Evolutionary conservation across 1,139 yeast species (phyloP).

Genomic region (Debaryomyces psychrophilus): DNA sequence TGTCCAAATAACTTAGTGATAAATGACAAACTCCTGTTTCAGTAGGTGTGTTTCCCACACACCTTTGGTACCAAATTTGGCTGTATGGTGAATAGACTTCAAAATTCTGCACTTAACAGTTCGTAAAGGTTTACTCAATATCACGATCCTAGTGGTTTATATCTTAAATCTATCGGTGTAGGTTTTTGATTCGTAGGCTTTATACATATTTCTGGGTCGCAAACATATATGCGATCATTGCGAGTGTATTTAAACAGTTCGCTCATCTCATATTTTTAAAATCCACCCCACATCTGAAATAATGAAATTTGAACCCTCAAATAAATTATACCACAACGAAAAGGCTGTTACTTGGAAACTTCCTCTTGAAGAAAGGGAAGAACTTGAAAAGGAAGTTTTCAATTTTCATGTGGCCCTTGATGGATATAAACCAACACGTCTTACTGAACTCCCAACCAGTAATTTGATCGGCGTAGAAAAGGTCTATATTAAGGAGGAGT

Average conservation of each 20-base stretch:
- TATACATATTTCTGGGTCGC: too few relatives aligned
- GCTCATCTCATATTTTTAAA: too few relatives aligned
- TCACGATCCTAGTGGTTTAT: too few relatives aligned
- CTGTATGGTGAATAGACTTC: conserved; percentile 63
- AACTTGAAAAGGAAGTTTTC: background rate
- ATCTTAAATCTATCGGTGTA: background rate
- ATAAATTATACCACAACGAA: background rate
- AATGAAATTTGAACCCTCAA: background rate
- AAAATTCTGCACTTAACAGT: conserved; percentile 40
- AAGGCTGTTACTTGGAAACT: background rate
- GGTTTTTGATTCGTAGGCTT: too few relatives aligned
- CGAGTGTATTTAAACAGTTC: too few relatives aligned
- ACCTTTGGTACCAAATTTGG: conserved; percentile 63
- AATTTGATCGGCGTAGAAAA: background rate
- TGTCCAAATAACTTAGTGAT: conserved; percentile 64
- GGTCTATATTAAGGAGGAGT: conserved; percentile 1
- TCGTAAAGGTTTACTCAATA: background rate
- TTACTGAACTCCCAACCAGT: background rate
- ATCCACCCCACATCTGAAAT: too few relatives aligned
- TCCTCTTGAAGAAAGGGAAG: background rate
- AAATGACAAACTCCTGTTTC: conserved; percentile 66
- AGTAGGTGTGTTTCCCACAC: conserved; percentile 58
- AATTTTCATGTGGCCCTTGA: background rate
- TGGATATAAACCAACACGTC: background rate
- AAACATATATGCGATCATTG: too few relatives aligned